Base-by-base conservation (phyloP, 2,329 filamentous ascomycete genomes). In the Torrubiella hemipterigena region DNA sequence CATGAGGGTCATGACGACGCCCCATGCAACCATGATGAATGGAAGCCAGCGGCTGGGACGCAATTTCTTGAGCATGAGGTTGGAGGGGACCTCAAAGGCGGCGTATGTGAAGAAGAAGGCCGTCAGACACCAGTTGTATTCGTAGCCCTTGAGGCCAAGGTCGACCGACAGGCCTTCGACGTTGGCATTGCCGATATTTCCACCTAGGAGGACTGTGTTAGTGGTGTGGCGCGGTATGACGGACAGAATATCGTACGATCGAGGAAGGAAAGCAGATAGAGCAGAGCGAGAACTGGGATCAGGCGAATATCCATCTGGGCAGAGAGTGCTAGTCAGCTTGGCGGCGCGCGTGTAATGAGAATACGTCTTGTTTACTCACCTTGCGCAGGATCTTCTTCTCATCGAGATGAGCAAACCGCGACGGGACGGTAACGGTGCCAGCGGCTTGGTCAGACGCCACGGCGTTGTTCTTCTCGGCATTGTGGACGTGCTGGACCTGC, bases 91-190 rank as follows among this genome's bases (percentile, higher is more conserved):
- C 47, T 89, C 82, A 40, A 83, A 84, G 14, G 79, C 62, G 3
- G 79, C 66, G 48, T 91, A 93, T 2, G 78, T 52, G 39, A 89
- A 72, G 62, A 89, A 91, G 61, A 93, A 91, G 38, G 85, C 71
- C 5, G 65, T 66, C 6, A 80, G 61, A 29, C 73, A 68, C 44
- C 73, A 65, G 52, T 86, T 87, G 55, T 86, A 91, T 48, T 31
- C 13, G n/a, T 15, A 21, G 18, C 23, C 29, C 14, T 12, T 23
- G 29, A 31, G 29, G 6, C 23, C 16, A 6, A 31, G 29, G 14
- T 31, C 21, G 29, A 23, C 24, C 19, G 20, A 31, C 11, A 33
- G 53, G 2, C 65, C 65, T 42, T 68, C 66, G 31, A 81, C 77
- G 50, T 79, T 81, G 10, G 77, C 77, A 45, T 81, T 81, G 34